A percentile compares a stretch with the other conserved stretches of the same genome.
These are phyloP conservation scores for Schizochytrium sp. DNA, from an alignment of 108 stramenopile species.

Conservation along the genomic window DNA sequence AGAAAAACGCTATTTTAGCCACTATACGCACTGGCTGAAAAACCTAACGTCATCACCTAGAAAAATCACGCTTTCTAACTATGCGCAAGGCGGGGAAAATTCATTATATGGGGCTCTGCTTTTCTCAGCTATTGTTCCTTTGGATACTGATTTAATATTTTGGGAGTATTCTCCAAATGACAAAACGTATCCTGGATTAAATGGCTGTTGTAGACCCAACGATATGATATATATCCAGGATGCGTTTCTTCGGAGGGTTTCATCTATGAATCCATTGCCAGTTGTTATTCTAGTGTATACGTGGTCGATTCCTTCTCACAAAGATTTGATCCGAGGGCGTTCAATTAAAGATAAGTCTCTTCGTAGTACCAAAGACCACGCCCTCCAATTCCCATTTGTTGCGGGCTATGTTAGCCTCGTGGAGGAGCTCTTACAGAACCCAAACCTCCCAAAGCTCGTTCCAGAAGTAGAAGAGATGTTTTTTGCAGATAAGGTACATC, in stretches of 20 bases:
- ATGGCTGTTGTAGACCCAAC: neutral
- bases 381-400: neutral
- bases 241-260: neutral
- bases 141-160: neutral
- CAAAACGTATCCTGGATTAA: neutral
- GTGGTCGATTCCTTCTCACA: neutral
- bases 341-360: neutral
- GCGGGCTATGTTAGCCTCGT: conserved; percentile 16
- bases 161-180: conserved; percentile 15
- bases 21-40: neutral
- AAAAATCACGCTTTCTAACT: neutral
- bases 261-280: neutral
- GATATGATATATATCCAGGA: neutral
- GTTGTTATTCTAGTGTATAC: conserved; percentile 28
- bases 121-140: neutral
- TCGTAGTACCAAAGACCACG: neutral
- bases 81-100: conserved; percentile 10
- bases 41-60: neutral
- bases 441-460: neutral
- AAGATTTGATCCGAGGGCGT: neutral
- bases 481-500: neutral
- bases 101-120: conserved; percentile 12
- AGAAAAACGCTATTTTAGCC: neutral
- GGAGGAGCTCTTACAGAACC: neutral
- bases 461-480: neutral